These are phyloP conservation scores for Chaetomium strumarium DNA, from an alignment of 2,329 filamentous ascomycete genomes.

Conservation along the genomic window DNA sequence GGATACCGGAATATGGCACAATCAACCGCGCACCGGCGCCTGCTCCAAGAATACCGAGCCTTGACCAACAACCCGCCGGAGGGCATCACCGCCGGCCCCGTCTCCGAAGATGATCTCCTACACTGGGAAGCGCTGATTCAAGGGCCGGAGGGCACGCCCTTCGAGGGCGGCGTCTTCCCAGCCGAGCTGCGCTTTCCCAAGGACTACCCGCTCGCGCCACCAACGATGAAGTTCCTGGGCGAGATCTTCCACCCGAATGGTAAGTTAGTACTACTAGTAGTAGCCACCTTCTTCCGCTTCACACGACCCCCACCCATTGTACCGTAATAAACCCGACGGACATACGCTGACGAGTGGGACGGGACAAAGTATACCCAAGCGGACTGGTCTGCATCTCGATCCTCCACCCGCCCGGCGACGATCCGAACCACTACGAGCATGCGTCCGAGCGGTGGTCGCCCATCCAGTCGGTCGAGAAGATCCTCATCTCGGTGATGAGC, in stretches of 20 bases:
- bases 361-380: conserved; percentile 61
- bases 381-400: conserved; percentile 98
- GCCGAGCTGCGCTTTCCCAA: conserved; percentile 92
- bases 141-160: conserved; percentile 91
- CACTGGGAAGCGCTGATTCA: conserved; percentile 95
- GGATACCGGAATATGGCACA: conserved; percentile 42
- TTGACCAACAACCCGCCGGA: conserved; percentile 95
- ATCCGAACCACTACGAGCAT: conserved; percentile 97
- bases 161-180: conserved; percentile 91
- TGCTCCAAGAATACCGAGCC: conserved; percentile 93
- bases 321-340: no score
- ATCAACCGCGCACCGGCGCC: conserved; percentile 65
- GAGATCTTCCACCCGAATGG: conserved; percentile 97
- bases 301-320: no score
- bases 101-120: conserved; percentile 91
- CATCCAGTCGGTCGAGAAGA: conserved; percentile 97
- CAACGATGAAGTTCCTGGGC: conserved; percentile 90
- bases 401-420: conserved; percentile 90
- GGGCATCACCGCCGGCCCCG: conserved; percentile 89
- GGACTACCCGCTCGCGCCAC: conserved; percentile 94
- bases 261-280: conserved; percentile 38
- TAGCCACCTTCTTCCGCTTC: background rate
- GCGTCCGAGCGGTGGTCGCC: conserved; percentile 94
- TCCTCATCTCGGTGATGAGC: conserved; percentile 93
- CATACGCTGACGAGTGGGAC: background rate